Evolutionary conservation across 495 filamentous ascomycete genomes (phyloP), one percentile per base, ranked within the genome.

Genomic region (Neurospora tetrasperma): DNA sequence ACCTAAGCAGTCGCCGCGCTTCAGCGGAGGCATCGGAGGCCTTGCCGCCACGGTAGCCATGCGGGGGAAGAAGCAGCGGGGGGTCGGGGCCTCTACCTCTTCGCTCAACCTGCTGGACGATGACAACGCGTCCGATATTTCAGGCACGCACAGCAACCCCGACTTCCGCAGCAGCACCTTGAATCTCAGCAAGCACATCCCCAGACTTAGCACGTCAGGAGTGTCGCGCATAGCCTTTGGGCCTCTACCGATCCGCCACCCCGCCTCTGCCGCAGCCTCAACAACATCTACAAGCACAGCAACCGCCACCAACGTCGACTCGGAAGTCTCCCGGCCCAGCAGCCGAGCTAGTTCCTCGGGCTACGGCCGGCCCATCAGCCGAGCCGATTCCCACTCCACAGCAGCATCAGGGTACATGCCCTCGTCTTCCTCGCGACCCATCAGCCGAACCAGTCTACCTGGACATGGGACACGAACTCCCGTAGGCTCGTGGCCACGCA

Each of bases 21-120:
- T 84, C 66, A 66, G 86, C 87, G 4, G 81, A 86, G 85, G 85
- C 11, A 83, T 86, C 11, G 85, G 83, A 74, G 84, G 85, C 66
- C 87, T 96, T n/a, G 88, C 93, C 16, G 85, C 89, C 1, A 91
- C 89, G 8, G 88, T 97, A 73, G 94, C 93, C 0, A 88, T 95
- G 76, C 89, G 94, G 31, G 90, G 89, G 75, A 88, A 87, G 74
- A 91, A 90, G 78, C 73, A 93, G 88, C 74, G 86, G 87, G 68
- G 89, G 88, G 59, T 92, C 90, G 74, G 85, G n/a, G 86, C 86
- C 31, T 89, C 90, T 4, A 83, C 86, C 31, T 89, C 90, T 4
- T 83, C 85, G 10, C 81, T 81, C 39, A 83, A 85, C 54, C 79
- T 83, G n/a, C 82, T 85, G 27, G 77, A 80, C 40, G 80, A 82